Percentiles rank a stretch among this genome's conserved stretches.
Evolutionary conservation across 306 rosid genomes (phyloP).

Genomic region (Cucurbita argyrosperma): DNA sequence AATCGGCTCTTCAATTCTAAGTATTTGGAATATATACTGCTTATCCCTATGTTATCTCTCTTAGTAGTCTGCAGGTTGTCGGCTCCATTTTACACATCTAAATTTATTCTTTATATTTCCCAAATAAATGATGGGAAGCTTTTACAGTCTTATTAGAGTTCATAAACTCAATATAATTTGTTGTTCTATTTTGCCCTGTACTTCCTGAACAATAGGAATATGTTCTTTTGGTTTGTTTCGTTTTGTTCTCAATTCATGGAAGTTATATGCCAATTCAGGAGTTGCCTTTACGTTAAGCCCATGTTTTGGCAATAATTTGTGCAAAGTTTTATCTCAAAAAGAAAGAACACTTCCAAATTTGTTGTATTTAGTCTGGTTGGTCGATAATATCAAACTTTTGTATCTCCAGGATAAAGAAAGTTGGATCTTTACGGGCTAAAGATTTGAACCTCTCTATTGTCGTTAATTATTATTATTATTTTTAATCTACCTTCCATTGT

Average conservation of each 20-base stretch:
- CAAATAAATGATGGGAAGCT: constrained; percentile 1
- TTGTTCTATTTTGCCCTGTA: neutral
- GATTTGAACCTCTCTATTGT: too few species aligned
- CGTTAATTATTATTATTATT: too few species aligned
- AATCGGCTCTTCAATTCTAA: neutral
- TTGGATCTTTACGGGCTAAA: neutral
- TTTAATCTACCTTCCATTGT: neutral
- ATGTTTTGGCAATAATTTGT: constrained; percentile 3
- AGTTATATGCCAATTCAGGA: neutral
- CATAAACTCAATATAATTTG: neutral
- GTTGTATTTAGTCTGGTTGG: neutral
- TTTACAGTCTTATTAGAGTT: neutral
- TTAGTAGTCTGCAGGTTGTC: neutral
- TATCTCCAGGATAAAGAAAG: neutral
- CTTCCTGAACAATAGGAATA: neutral
- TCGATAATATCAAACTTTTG: neutral
- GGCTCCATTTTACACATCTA: neutral
- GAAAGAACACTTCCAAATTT: neutral
- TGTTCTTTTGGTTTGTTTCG: neutral
- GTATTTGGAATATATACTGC: neutral
- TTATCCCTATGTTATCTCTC: neutral
- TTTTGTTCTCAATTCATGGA: neutral
- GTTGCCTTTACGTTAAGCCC: constrained; percentile 1
- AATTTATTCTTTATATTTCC: neutral
- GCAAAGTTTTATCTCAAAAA: neutral